Percentiles rank a stretch among this genome's conserved stretches.
Evolutionary conservation across 768 basidiomycete species (phyloP).

Genomic region (Boletus rex-veris): DNA sequence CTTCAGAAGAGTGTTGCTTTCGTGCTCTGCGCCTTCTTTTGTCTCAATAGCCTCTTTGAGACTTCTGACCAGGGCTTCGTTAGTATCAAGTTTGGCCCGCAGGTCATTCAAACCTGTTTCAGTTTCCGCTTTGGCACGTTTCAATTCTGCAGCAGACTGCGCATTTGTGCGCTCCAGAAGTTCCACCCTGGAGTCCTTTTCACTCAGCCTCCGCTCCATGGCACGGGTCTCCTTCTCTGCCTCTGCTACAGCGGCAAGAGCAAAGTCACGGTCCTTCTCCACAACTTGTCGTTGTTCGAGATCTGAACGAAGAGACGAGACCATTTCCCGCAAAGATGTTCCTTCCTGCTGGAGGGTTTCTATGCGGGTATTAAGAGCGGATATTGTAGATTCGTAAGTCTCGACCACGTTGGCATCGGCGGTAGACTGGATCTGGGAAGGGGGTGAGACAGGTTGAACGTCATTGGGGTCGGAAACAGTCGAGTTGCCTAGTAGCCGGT

Average conservation of each 20-base stretch:
- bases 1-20: conserved; percentile 48
- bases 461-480: conserved; percentile 12
- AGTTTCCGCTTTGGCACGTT: conserved; percentile 45
- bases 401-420: conserved; percentile 13
- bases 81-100: conserved; percentile 44
- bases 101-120: conserved; percentile 42
- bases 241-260: conserved; percentile 36
- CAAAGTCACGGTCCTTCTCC: conserved; percentile 45
- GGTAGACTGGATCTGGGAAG: conserved; percentile 42
- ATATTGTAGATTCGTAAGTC: conserved; percentile 15
- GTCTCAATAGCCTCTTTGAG: conserved; percentile 52
- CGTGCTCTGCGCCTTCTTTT: conserved; percentile 47
- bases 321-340: conserved; percentile 45
- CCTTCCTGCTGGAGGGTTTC: conserved; percentile 72
- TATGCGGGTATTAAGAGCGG: conserved; percentile 36
- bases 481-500: conserved; percentile 37
- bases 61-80: conserved; percentile 40
- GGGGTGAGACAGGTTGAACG: conserved; percentile 15
- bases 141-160: conserved; percentile 39
- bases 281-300: conserved; percentile 27
- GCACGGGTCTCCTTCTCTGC: conserved; percentile 42
- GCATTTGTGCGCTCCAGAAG: conserved; percentile 43
- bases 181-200: conserved; percentile 44
- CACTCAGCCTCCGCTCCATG: conserved; percentile 41
- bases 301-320: conserved; percentile 23